Evolutionary conservation across 495 filamentous ascomycete species (phyloP).

Genomic region (Aspergillus nanangensis): DNA sequence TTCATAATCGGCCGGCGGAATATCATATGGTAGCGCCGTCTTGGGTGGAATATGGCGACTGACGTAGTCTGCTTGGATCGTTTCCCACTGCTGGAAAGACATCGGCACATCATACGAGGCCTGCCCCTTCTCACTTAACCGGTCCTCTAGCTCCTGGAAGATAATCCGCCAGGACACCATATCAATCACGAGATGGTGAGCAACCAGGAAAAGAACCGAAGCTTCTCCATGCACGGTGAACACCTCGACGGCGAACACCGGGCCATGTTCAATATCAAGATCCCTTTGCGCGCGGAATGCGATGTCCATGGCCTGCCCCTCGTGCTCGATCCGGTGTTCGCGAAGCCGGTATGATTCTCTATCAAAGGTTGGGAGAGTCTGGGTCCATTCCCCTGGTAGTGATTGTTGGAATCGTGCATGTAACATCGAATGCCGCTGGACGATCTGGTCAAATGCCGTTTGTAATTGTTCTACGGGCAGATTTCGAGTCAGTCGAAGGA

Average conservation of each 20-base stretch:
- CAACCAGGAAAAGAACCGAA: conserved; percentile 1
- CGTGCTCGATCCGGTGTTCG: too few relatives aligned
- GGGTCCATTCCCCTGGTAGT: background rate
- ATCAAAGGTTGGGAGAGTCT: background rate
- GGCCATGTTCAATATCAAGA: conserved; percentile 6
- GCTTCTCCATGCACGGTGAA: background rate
- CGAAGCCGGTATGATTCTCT: background rate
- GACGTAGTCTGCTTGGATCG: background rate
- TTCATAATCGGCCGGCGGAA: background rate
- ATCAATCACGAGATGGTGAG: conserved; percentile 9
- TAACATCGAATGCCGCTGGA: background rate
- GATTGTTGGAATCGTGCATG: background rate
- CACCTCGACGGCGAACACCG: conserved; percentile 3
- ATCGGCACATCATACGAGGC: background rate
- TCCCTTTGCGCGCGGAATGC: background rate
- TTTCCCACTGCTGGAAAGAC: conserved; percentile 5
- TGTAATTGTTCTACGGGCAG: too few relatives aligned
- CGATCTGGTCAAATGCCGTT: background rate
- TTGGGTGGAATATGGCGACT: background rate
- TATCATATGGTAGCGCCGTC: background rate
- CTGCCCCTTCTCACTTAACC: too few relatives aligned
- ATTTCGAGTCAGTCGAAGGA: background rate
- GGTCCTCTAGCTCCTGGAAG: background rate
- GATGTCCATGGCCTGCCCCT: too few relatives aligned
- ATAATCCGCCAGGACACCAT: conserved; percentile 9